Percentiles rank a stretch among this genome's conserved stretches.
Conservation (phyloP, 495 filamentous ascomycete species). For the Penicillium goetzii region DNA sequence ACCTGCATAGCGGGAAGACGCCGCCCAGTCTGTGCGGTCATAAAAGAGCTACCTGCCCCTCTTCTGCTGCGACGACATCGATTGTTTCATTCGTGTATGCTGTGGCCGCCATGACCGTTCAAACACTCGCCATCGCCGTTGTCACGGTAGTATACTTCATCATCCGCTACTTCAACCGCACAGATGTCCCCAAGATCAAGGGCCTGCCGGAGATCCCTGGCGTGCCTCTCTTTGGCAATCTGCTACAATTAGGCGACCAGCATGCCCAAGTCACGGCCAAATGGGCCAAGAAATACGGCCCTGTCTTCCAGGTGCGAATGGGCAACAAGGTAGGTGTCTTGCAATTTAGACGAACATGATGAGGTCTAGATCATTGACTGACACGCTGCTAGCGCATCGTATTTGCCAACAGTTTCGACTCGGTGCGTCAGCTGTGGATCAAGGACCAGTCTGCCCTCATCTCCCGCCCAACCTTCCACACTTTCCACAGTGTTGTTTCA, state of each 20-base stretch:
- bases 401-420: conserved; percentile 71
- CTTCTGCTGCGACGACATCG: not conserved
- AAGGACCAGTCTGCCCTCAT: conserved; percentile 72
- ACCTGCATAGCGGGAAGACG: conserved; percentile 1
- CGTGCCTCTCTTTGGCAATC: conserved; percentile 65
- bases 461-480: conserved; percentile 70
- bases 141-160: conserved; percentile 53
- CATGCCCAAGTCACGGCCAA: conserved; percentile 57
- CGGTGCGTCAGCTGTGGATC: conserved; percentile 70
- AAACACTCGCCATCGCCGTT: conserved; percentile 48
- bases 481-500: conserved; percentile 73
- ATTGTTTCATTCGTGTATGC: not conserved
- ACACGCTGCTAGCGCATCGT: conserved; percentile 56
- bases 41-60: conserved; percentile 16
- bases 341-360: not conserved
- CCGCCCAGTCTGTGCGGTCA: not conserved
- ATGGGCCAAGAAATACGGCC: conserved; percentile 65
- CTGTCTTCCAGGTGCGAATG: conserved; percentile 69
- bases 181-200: conserved; percentile 66
- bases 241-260: conserved; percentile 59
- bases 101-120: conserved; percentile 42
- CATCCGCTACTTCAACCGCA: conserved; percentile 58
- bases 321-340: conserved; percentile 59
- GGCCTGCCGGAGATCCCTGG: conserved; percentile 65
- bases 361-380: not conserved